Base-by-base conservation (phyloP, 805 yeast species). In the Priceomyces medius region DNA sequence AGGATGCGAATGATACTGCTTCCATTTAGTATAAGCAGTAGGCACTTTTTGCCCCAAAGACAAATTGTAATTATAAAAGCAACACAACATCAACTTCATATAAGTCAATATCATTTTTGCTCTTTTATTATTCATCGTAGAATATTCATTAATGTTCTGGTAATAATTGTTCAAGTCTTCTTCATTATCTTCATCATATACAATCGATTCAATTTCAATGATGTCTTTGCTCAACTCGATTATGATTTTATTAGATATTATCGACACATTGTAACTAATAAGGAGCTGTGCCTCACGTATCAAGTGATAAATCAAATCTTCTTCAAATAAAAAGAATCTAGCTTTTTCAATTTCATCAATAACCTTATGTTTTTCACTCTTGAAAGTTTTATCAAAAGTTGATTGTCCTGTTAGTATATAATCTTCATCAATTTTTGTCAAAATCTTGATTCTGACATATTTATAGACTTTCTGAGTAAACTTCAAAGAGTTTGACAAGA, bases 291-390 rank as follows among this genome's bases (percentile, higher is more conserved):
- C 88, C 61, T 91, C 99, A 47, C 81, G 78, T 18, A 82, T 73
- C 41, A 91, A 63, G 51, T 83, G 89, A 59, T 78, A 80, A 66
- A 88, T 88, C 41, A 91, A 69, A 59, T 91, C 98, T 54, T 87
- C 93, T 56, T 91, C 98, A 64, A 91, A 91, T 6, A 90, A 69
- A 44, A 79, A 77, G 47, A 76, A 81, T 35, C 97, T 73, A 0
- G 95, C 89, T 38, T 66, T 77, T 27, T 76, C 73, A 20, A 91
- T 82, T 18, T 74, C 76, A 37, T 74, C 72, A 16, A 82, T 74
- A 9, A 73, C 63, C 17, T 61, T 51, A 14, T 42, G 44, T 13
- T 46, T 41, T 18, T 40, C 33, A 12, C 38, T 36, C 17, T 37
- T 41, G 41, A 52, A 44, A 34, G 51, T 45, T 14, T 51, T 47